A percentile compares a stretch with the other conserved stretches of the same genome.
Conservation (phyloP, 371 early-diverging fungal species). For the Gilbertella persicaria region DNA sequence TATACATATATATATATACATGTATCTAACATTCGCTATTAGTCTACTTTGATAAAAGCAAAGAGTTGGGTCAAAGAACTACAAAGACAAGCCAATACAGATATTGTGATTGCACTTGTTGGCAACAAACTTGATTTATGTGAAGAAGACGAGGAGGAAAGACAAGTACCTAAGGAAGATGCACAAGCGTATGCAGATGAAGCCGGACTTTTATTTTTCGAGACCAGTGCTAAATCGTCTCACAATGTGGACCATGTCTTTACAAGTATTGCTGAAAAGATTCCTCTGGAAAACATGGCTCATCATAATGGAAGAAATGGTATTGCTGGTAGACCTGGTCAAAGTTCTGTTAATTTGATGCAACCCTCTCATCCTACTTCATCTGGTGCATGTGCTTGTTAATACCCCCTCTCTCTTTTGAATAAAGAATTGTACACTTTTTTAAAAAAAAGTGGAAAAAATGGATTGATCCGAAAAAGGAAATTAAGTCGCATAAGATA, state of each 20-base stretch:
- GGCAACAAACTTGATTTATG: conserved; percentile 93
- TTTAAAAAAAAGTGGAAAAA: too few relatives aligned
- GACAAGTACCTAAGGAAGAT: conserved; percentile 70
- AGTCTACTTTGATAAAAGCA: conserved; percentile 94
- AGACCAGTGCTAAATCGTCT: conserved; percentile 90
- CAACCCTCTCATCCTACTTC: conserved; percentile 12
- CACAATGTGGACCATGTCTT: conserved; percentile 82
- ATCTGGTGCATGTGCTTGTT: conserved; percentile 25
- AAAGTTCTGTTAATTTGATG: conserved; percentile 23
- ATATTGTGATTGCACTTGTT: conserved; percentile 95
- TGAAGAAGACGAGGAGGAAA: conserved; percentile 46
- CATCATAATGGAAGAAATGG: not conserved
- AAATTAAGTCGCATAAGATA: too few relatives aligned
- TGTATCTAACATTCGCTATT: conserved; percentile 1
- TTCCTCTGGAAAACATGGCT: conserved; percentile 17
- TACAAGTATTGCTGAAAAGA: conserved; percentile 49
- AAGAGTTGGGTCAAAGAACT: conserved; percentile 99
- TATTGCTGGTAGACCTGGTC: conserved; percentile 4
- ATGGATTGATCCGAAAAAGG: too few relatives aligned
- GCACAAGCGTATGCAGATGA: conserved; percentile 83
- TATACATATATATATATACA: not conserved
- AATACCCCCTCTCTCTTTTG: too few relatives aligned
- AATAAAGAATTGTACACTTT: too few relatives aligned
- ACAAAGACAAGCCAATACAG: conserved; percentile 92
- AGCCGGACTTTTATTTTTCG: conserved; percentile 74